Percentiles rank a stretch among this genome's conserved stretches.
Evolutionary conservation across 495 filamentous ascomycete genomes (phyloP).

Genomic region (Cladorrhinum samala): DNA sequence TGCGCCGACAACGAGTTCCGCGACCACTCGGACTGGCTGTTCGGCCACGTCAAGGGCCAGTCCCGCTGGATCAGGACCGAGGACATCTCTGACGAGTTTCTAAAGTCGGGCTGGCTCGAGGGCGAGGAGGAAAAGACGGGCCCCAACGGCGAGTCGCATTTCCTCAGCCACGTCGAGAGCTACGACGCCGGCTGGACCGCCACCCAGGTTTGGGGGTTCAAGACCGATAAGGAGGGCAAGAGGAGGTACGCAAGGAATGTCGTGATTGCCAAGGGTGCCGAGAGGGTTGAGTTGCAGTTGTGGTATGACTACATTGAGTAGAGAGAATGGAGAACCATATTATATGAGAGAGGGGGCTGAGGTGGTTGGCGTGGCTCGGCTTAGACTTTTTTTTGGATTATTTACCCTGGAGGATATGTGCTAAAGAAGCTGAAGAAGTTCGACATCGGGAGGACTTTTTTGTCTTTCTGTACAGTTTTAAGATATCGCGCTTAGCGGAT

Average conservation of each 20-base stretch:
- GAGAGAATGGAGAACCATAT: background rate
- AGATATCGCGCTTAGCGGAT: too few relatives aligned
- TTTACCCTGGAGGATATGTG: too few relatives aligned
- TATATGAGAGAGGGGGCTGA: background rate
- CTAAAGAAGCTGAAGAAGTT: too few relatives aligned
- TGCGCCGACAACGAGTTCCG: constrained; percentile 63
- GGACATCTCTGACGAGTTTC: constrained; percentile 38
- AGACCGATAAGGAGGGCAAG: constrained; percentile 41
- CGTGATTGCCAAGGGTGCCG: constrained; percentile 55
- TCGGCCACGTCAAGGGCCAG: constrained; percentile 63
- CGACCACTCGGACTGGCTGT: constrained; percentile 72
- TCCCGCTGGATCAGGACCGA: constrained; percentile 43
- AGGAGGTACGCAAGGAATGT: constrained; percentile 64
- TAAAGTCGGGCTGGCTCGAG: constrained; percentile 48
- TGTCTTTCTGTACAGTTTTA: too few relatives aligned
- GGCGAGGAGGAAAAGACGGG: constrained; percentile 45
- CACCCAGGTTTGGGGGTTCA: constrained; percentile 52
- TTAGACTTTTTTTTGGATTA: background rate
- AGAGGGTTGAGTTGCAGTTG: constrained; percentile 58
- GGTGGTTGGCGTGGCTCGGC: background rate
- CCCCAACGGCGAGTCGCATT: constrained; percentile 38
- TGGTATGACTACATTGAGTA: constrained; percentile 60
- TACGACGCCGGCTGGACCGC: constrained; percentile 53
- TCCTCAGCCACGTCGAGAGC: constrained; percentile 53
- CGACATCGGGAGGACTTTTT: too few relatives aligned